Conservation (phyloP, 129 eudicot species). For the Tagetes erecta region DNA sequence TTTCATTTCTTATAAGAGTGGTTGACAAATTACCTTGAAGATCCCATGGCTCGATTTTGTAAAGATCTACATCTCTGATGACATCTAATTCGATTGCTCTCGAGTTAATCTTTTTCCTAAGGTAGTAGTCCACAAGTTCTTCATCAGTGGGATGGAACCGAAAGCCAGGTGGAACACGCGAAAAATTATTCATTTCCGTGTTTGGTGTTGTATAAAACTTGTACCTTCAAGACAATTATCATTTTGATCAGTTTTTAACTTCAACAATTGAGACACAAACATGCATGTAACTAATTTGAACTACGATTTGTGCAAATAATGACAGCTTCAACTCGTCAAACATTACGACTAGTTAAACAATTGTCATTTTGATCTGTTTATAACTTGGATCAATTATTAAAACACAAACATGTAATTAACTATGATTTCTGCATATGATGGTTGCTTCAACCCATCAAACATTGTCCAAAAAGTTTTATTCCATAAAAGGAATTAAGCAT, state of each 20-base stretch:
- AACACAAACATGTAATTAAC: not conserved
- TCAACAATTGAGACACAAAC: not conserved
- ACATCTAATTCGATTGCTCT: conserved; percentile 75
- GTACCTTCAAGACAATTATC: conserved; percentile 37
- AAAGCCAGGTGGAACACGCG: conserved; percentile 91
- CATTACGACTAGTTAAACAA: not conserved
- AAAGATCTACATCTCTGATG: conserved; percentile 85
- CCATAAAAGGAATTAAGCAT: not conserved
- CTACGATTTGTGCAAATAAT: not conserved
- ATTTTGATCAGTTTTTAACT: conserved; percentile 23
- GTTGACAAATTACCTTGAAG: conserved; percentile 59
- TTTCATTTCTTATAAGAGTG: not conserved
- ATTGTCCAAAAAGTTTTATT: not conserved
- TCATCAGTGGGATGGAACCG: conserved; percentile 98
- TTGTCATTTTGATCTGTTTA: conserved; percentile 27
- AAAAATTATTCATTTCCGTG: conserved; percentile 51
- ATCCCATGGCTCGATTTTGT: conserved; percentile 97
- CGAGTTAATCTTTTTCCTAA: conserved; percentile 63
- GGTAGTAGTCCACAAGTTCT: conserved; percentile 92
- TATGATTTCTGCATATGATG: not conserved
- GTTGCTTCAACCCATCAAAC: not conserved
- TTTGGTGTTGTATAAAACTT: not conserved
- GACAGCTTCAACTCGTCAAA: not conserved
- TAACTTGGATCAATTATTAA: not conserved
- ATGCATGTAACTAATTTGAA: not conserved